Evolutionary conservation across 1,139 yeast genomes (phyloP).

Genomic region (Entelexis paramagnoliae): DNA sequence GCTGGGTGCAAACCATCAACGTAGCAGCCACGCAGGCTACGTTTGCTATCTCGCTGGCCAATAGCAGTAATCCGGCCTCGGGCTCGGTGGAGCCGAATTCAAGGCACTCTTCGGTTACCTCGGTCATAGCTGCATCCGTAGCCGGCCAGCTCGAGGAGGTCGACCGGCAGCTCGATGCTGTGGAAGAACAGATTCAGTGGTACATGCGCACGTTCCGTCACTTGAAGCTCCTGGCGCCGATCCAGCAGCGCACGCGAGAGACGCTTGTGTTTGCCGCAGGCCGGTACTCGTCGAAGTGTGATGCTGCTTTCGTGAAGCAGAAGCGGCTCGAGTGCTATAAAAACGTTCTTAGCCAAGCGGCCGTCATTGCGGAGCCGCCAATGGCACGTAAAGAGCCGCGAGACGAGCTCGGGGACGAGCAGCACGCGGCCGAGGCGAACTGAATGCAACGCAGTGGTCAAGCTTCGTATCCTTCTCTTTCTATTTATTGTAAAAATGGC

Average conservation of each 20-base stretch:
- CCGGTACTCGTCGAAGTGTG: slow-evolving; percentile 41
- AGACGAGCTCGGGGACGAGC: too few species aligned
- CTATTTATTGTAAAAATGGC: slow-evolving; percentile 3
- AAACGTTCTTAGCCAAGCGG: slow-evolving; percentile 29
- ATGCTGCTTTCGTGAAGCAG: slow-evolving; percentile 46
- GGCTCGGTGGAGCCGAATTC: neutral
- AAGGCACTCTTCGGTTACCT: neutral
- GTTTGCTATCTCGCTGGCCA: slow-evolving; percentile 27
- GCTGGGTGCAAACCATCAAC: slow-evolving; percentile 51
- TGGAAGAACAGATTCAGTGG: slow-evolving; percentile 30
- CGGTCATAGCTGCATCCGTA: neutral
- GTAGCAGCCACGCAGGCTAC: slow-evolving; percentile 44
- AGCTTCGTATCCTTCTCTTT: neutral
- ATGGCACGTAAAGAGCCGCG: too few species aligned
- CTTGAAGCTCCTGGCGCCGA: slow-evolving; percentile 42
- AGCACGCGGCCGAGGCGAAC: neutral
- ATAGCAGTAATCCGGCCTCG: slow-evolving; percentile 7
- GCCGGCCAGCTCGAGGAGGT: slow-evolving; percentile 12
- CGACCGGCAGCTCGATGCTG: slow-evolving; percentile 18
- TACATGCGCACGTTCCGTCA: slow-evolving; percentile 35
- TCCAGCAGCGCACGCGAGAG: slow-evolving; percentile 43
- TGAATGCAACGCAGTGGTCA: neutral
- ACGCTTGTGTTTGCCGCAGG: slow-evolving; percentile 38
- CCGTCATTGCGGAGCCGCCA: neutral
- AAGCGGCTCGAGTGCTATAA: slow-evolving; percentile 38